Evolutionary conservation across 2,329 filamentous ascomycete species (phyloP).

Genomic region (Cladophialophora carrionii): DNA sequence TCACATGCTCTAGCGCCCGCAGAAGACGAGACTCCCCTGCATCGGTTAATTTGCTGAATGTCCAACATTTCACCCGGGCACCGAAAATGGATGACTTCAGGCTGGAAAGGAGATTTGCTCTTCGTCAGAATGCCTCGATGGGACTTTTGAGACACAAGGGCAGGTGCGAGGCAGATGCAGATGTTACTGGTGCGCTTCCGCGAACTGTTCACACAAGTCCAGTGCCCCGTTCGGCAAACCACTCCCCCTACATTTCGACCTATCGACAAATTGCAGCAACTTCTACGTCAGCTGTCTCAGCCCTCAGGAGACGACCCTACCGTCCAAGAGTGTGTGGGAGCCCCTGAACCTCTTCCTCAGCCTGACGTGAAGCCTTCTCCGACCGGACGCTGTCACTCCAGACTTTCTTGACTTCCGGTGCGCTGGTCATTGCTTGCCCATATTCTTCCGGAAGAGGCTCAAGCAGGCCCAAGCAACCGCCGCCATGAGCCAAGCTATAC

Average conservation of each 20-base stretch:
- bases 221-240: background rate
- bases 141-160: slow-evolving; percentile 2
- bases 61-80: background rate
- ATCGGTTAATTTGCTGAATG: background rate
- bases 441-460: background rate
- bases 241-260: background rate
- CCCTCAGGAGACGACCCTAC: background rate
- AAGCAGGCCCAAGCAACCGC: background rate
- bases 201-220: background rate
- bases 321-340: background rate
- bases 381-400: background rate
- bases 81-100: slow-evolving; percentile 6
- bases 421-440: background rate
- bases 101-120: slow-evolving; percentile 8
- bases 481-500: background rate
- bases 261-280: background rate
- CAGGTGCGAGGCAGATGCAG: background rate
- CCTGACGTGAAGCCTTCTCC: background rate
- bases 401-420: background rate
- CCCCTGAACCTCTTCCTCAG: background rate
- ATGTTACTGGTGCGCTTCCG: background rate
- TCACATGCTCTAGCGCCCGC: background rate
- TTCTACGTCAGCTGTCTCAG: slow-evolving; percentile 4
- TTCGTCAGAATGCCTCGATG: background rate
- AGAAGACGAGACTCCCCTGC: background rate